phyloP scores from a whole-genome alignment of 352 stramenopile genomes.

The Phytopythium boreale region DNA sequence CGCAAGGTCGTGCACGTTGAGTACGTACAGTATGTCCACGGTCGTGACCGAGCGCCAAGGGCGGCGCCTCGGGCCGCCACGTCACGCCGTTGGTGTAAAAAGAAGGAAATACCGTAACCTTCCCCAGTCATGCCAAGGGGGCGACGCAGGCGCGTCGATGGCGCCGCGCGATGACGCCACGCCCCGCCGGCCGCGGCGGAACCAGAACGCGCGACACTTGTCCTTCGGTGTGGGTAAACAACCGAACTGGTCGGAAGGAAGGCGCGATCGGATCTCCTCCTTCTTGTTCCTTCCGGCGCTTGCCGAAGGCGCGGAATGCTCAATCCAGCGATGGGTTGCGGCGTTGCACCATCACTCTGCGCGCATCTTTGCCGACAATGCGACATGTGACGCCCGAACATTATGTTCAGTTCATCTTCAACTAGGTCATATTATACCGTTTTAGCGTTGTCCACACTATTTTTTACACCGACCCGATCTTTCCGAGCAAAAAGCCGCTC shows the following conservation, averaged over 20 bases:
- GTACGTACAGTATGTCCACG: no score
- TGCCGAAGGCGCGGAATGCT: no score
- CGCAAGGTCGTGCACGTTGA: no score
- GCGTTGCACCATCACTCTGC: not conserved
- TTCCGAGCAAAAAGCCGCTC: not conserved
- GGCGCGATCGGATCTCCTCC: not conserved
- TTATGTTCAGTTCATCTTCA: not conserved
- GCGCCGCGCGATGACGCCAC: not conserved
- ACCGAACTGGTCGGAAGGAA: not conserved
- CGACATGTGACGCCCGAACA: not conserved
- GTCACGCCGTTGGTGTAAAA: not conserved
- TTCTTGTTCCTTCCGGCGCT: not conserved
- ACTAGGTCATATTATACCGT: not conserved
- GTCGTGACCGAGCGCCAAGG: not conserved
- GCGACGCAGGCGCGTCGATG: not conserved
- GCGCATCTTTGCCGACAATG: not conserved
- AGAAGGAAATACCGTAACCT: no score
- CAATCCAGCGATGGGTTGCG: no score
- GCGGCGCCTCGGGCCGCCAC: not conserved
- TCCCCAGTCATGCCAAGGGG: no score
- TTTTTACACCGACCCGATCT: conserved; percentile 14
- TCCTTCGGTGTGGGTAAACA: not conserved
- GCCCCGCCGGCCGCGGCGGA: no score
- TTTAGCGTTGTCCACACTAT: conserved; percentile 11
- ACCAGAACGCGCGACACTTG: not conserved